Base-by-base conservation (phyloP, 768 basidiomycete species). In the Rubroboletus satanas region DNA sequence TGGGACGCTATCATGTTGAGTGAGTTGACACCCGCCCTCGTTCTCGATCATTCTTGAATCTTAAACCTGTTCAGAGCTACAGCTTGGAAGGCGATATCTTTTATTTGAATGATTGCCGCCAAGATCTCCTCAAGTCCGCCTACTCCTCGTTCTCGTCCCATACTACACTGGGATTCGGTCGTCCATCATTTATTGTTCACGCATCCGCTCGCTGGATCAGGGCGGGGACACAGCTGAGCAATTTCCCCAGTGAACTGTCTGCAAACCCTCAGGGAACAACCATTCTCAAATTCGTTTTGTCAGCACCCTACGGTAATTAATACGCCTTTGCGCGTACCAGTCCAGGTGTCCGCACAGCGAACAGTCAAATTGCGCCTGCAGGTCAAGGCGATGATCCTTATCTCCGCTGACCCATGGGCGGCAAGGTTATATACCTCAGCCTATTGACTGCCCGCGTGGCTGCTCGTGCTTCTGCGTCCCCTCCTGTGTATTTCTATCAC, bases 311-410 rank as follows among this genome's bases (percentile, higher is more conserved):
- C 8, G 17, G 43, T 51, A 26, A 45, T 49, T 12, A 50, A 43
- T 41, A 41, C 45, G 15, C 39, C 2, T 32, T 52, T 28, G 26
- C 29, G 45, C 51, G 15, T 47, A 49, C 31, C n/a, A 36, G 23
- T 21, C 31, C 53, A 47, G 51, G 36, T 45, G 23, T 53, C 45
- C 28, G 46, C 35, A 14, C 36, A 15, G 11, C 44, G 28, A 41
- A 28, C 38, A 52, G 33, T 33, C 23, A 49, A 36, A 21, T 54
- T 44, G 50, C 37, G 45, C 45, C 33, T 45, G 49, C 60, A 47
- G 44, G 49, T 15, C n/a, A 47, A 36, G 56, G 63, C 49, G 41
- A 56, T 65, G 63, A 55, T 64, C 47, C 45, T 56, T 49, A 56
- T 48, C 15, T 26, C 42, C 45, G 51, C 43, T 36, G 45, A 8